These are phyloP conservation scores for Penicillium chermesinum DNA, from an alignment of 495 filamentous ascomycete genomes.

Conservation along the genomic window DNA sequence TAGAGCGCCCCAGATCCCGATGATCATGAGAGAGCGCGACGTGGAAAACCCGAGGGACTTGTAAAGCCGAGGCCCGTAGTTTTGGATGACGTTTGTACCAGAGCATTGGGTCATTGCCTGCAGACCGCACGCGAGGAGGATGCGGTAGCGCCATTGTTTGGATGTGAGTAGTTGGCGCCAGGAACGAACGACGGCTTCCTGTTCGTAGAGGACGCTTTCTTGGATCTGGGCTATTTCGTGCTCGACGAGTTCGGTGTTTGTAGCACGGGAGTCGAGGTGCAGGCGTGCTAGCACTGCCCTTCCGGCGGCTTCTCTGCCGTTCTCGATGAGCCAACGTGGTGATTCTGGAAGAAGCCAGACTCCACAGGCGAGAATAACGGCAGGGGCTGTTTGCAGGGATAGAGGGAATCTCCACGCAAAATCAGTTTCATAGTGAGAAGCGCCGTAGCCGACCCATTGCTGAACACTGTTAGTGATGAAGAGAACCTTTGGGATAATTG, in stretches of 20 bases:
- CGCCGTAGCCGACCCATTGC: slow-evolving; percentile 52
- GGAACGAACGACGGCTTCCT: slow-evolving; percentile 23
- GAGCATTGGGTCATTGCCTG: slow-evolving; percentile 51
- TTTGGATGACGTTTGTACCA: slow-evolving; percentile 50
- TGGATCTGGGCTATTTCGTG: slow-evolving; percentile 45
- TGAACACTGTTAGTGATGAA: background rate
- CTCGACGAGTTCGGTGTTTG: slow-evolving; percentile 40
- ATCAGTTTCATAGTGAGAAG: slow-evolving; percentile 39
- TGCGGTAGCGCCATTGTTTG: slow-evolving; percentile 38
- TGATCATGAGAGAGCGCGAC: slow-evolving; percentile 45
- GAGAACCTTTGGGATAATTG: background rate
- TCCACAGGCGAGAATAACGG: slow-evolving; percentile 43
- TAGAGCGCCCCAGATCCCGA: slow-evolving; percentile 48
- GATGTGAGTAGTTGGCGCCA: slow-evolving; percentile 44
- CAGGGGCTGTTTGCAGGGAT: slow-evolving; percentile 48
- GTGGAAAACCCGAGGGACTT: slow-evolving; percentile 42
- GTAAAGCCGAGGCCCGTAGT: slow-evolving; percentile 47
- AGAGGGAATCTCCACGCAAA: slow-evolving; percentile 55
- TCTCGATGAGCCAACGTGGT: slow-evolving; percentile 53
- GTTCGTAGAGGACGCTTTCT: slow-evolving; percentile 38
- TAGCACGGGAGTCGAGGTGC: slow-evolving; percentile 34
- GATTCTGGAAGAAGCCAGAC: slow-evolving; percentile 51
- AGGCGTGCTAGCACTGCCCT: slow-evolving; percentile 37
- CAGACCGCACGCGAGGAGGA: slow-evolving; percentile 48
- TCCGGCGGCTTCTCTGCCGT: slow-evolving; percentile 42